Base-by-base conservation (phyloP, 1,139 yeast species). In the Geotrichum siamense region DNA sequence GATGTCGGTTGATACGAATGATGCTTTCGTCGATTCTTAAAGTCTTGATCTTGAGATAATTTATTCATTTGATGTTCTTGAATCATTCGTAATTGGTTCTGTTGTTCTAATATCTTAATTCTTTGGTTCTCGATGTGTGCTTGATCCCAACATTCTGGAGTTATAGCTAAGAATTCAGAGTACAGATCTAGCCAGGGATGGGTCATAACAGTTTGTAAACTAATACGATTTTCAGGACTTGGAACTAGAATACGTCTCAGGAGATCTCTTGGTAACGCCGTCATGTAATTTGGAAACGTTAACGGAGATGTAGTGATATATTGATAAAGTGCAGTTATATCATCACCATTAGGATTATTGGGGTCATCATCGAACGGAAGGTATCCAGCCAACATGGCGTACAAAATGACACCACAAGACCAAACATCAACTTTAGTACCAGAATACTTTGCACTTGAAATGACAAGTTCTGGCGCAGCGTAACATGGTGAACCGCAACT, bases 401-500 rank as follows among this genome's bases (percentile, higher is more conserved):
- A 91, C n/a, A 91, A 64, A n/a, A 91, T 87, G 6, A 91, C 77
- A 0, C 98, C 98, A 48, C 91, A 65, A 0, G 96, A 79, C 98
- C 98, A 91, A 2, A 84, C 77, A 61, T 91, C 98, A 5, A 81
- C 64, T 4, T 82, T 76, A 55, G 82, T 79, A 0, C 97, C 98
- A 32, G 79, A 78, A 59, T 91, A 91, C 45, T 77, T 79, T 46
- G 75, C 73, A 50, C 76, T 74, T 5, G 37, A 33, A 45, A 71
- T 68, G 30, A 87, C 68, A 55, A 91, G 68, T 58, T 91, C 98
- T 0, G 98, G 98, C 0, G 98, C 96, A 96, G 89, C 87, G 59
- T 91, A 91, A 4, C 87, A 94, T 0, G 89, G 78, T 0, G 98
- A 91, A 2, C 98, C 98, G 63, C 98, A 91, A 1, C 87, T 72